phyloP scores from a whole-genome alignment of 176 grass and related monocot genomes.

The Oryza coarctata region DNA sequence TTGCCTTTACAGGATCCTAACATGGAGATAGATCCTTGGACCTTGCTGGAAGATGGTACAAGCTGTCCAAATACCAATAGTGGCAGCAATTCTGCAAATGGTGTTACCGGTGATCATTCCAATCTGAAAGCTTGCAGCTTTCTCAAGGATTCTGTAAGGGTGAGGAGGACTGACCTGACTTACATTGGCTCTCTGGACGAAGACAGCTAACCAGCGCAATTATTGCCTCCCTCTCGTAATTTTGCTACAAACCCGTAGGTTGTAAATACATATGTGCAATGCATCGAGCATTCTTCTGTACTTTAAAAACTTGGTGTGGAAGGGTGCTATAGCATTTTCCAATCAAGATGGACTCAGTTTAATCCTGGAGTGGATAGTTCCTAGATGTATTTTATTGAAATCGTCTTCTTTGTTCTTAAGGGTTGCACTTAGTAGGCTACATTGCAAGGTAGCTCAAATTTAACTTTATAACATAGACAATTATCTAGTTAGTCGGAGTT shows the following conservation, averaged over 20 bases:
- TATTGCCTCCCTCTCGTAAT: not conserved
- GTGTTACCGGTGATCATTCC: slow-evolving; percentile 51
- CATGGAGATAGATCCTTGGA: slow-evolving; percentile 92
- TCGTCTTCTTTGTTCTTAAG: not conserved
- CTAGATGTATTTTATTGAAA: not conserved
- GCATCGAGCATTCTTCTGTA: not conserved
- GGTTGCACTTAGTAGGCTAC: not conserved
- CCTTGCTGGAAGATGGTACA: slow-evolving; percentile 88
- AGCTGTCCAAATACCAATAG: slow-evolving; percentile 38
- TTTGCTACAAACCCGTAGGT: not conserved
- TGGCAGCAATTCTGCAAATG: slow-evolving; percentile 42
- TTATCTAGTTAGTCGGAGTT: not conserved
- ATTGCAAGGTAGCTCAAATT: not conserved
- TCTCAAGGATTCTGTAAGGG: slow-evolving; percentile 91
- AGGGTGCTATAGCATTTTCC: not conserved
- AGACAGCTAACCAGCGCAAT: slow-evolving; percentile 52
- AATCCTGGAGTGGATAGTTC: not conserved
- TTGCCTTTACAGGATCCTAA: slow-evolving; percentile 63
- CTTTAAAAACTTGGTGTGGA: not conserved
- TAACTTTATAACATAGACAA: not conserved
- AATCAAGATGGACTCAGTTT: not conserved
- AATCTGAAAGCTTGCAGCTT: slow-evolving; percentile 87
- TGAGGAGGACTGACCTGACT: slow-evolving; percentile 84
- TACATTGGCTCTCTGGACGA: slow-evolving; percentile 94
- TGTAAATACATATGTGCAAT: not conserved